Evolutionary conservation across 192 early-diverging fungal genomes (phyloP), one percentile per base, ranked within the genome.

Genomic region (Pecoramyces ruminantium): DNA sequence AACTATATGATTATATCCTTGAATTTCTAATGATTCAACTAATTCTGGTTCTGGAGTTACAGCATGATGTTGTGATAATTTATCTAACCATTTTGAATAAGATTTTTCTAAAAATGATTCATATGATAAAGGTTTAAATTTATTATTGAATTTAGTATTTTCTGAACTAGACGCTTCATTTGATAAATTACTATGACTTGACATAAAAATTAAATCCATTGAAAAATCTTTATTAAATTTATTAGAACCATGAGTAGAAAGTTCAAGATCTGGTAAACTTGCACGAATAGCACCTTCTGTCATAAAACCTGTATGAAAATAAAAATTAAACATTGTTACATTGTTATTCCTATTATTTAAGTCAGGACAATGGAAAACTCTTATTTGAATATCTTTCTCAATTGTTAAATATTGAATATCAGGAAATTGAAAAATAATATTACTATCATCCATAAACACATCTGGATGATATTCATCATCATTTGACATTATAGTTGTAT

Each of bases 281-380:
- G 90, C 88, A n/a, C 89, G 86, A 78, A 91, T 87, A 77, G 88
- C 80, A 28, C 90, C 90, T 16, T 86, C 78, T 16, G 85, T 83
- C 86, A 91, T 90, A 80, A 91, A 91, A 28, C 90, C 90, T n/a
- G 88, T 87, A 79, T 91, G 83, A 80, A 91, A 91, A 6, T 86
- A 87, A 77, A 91, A 87, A 29, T 84, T 86, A 29, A 88, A 83
- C 80, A 91, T 86, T 0, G 90, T 90, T 29, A 82, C 83, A 77
- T 88, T 81, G 34, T 88, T 84, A 2, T 84, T 78, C 28, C 82
- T 30, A 29, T 80, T 38, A 27, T 81, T 78, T 8, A 83, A 80
- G 77, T 87, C 85, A 4, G 85, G 84, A 38, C 82, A 84, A 79
- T 80, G 80, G 79, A 38, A 80, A 38, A 80, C 79, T 18, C 89